These are phyloP conservation scores for Aspergillus wentii DNA, from an alignment of 495 filamentous ascomycete species.

Conservation along the genomic window DNA sequence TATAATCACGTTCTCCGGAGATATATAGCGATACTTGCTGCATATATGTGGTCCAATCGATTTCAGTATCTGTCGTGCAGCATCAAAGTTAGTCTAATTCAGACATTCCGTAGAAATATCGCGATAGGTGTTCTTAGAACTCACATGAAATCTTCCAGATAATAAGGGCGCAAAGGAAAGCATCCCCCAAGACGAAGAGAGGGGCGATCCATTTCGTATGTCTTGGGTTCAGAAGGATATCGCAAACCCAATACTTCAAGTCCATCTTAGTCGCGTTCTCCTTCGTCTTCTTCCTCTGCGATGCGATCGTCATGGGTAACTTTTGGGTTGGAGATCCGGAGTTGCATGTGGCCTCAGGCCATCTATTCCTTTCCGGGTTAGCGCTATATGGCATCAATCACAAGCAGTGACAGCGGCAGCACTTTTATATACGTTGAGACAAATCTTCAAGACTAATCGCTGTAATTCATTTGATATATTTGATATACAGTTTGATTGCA, in stretches of 20 bases:
- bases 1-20: constrained; percentile 84
- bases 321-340: neutral
- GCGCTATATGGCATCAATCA: too few relatives aligned
- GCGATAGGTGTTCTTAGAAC: constrained; percentile 15
- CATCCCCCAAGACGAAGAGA: constrained; percentile 67
- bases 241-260: constrained; percentile 9
- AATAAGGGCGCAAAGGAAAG: constrained; percentile 64
- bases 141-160: constrained; percentile 86
- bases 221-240: constrained; percentile 36
- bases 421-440: too few relatives aligned
- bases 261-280: constrained; percentile 18
- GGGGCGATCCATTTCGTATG: constrained; percentile 63
- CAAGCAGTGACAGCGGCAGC: too few relatives aligned
- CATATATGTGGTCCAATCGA: constrained; percentile 98
- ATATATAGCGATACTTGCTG: constrained; percentile 77
- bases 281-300: too few relatives aligned
- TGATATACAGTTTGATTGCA: too few relatives aligned
- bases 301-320: neutral
- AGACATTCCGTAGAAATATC: constrained; percentile 8
- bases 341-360: constrained; percentile 10
- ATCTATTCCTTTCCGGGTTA: constrained; percentile 17
- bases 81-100: constrained; percentile 10
- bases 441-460: too few relatives aligned
- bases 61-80: constrained; percentile 75
- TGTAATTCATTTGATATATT: too few relatives aligned